phyloP scores from a whole-genome alignment of 2,329 filamentous ascomycete species.

The Trichoderma semiorbis region DNA sequence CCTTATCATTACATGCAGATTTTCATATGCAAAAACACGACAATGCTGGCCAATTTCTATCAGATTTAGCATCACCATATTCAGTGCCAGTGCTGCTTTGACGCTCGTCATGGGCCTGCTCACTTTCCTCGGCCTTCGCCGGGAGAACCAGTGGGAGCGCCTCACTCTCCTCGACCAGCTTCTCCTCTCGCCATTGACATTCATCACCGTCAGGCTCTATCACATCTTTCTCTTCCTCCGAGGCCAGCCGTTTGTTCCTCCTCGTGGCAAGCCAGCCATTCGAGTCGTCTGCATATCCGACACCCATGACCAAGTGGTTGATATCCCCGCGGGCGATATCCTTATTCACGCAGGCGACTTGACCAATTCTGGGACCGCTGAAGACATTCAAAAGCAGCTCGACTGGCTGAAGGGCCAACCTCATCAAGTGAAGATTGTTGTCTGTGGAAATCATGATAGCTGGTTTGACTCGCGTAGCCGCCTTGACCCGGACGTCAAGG shows the following conservation, averaged over 20 bases:
- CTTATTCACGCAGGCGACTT: conserved; percentile 90
- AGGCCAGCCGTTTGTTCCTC: conserved; percentile 58
- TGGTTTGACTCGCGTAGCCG: conserved; percentile 72
- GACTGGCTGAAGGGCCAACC: conserved; percentile 76
- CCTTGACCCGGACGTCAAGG: conserved; percentile 51
- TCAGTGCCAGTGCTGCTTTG: not conserved
- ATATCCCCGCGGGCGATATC: conserved; percentile 72
- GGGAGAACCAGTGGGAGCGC: conserved; percentile 45
- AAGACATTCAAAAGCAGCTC: conserved; percentile 75
- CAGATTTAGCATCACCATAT: not conserved
- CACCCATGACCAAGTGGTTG: conserved; percentile 66
- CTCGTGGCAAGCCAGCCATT: conserved; percentile 54
- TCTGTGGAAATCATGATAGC: conserved; percentile 86
- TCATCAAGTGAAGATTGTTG: conserved; percentile 75
- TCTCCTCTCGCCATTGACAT: conserved; percentile 65
- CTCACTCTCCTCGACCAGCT: conserved; percentile 59
- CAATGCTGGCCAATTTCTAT: not conserved
- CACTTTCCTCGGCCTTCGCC: conserved; percentile 45
- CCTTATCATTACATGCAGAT: not conserved
- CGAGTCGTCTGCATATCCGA: conserved; percentile 86
- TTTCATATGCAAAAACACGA: not conserved
- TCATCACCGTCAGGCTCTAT: conserved; percentile 61
- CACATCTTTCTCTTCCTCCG: conserved; percentile 63
- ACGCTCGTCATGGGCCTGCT: conserved; percentile 43
- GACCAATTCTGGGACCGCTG: conserved; percentile 66